Evolutionary conservation across 129 eudicot genomes (phyloP), one percentile per base, ranked within the genome.

Genomic region (Pittosporum tobira): DNA sequence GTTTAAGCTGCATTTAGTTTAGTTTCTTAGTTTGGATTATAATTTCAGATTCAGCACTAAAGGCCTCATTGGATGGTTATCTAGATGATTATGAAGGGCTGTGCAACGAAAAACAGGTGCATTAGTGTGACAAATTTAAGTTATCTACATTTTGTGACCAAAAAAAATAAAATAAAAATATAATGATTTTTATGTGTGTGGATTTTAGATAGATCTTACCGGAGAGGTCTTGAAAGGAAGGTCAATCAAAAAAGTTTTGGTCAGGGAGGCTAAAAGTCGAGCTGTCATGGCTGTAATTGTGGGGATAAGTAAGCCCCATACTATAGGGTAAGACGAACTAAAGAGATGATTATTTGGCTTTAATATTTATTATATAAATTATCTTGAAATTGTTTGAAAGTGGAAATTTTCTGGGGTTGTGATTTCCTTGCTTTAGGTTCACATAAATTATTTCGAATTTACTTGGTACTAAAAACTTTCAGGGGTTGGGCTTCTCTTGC

Each of bases 401-500:
- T 2, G 47, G 22, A 54, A 31, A 26, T 36, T 53, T 28, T n/a
- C 19, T 22, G 25, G n/a, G 42, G 37, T 12, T 10, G 27, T 21
- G 12, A 23, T 51, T 14, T 4, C 34, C 9, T 55, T 54, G 12
- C 16, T 21, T 34, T 24, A 1, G 22, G 24, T 45, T 36, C 19
- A 0, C 16, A 3, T 28, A 13, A 52, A 27, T 5, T 28, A 11
- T 6, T 48, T 40, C 5, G 6, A 26, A 25, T 10, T 16, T 36
- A 22, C 1, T 45, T 19, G 14, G 3, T 26, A 27, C 5, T 14
- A 28, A 2, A 27, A 11, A 26, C 1, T 38, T 57, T 57, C 70
- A 91, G 96, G 77, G 64, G 90, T 43, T 65, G 91, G 85, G 31
- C 77, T 65, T 83, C 94, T 3, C 65, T 73, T 42, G 99, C 99